Percentiles rank a stretch among this genome's conserved stretches.
phyloP scores from a whole-genome alignment of 345 rosid species.

The Boechera stricta region DNA sequence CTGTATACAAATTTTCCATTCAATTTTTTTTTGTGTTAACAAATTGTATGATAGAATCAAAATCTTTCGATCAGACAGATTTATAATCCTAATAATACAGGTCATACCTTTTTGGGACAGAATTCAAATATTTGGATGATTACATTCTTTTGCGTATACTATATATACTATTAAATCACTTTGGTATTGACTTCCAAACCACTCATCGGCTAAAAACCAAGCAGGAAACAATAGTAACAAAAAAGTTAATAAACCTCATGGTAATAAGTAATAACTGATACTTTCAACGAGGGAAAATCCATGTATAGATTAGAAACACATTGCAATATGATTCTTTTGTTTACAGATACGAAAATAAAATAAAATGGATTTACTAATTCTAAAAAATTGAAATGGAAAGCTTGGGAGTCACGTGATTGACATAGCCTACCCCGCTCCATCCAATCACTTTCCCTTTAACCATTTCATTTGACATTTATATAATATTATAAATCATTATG shows the following conservation, averaged over 20 bases:
- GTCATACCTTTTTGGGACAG: not conserved
- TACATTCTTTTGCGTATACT: not conserved
- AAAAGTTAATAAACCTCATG: not conserved
- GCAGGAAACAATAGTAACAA: not conserved
- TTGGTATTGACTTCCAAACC: not conserved
- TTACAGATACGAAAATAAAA: not conserved
- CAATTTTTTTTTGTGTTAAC: not conserved
- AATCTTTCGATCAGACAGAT: not conserved
- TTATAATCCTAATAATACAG: not conserved
- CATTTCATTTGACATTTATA: constrained; percentile 13
- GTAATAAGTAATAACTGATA: not conserved
- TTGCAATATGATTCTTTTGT: not conserved
- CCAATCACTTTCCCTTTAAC: constrained; percentile 27
- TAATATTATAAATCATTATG: not conserved
- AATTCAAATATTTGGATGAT: not conserved
- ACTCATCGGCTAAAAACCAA: not conserved
- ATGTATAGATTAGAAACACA: not conserved
- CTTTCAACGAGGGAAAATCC: not conserved
- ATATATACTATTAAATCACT: not conserved
- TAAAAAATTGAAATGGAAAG: not conserved
- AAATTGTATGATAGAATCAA: not conserved
- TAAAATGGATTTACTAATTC: not conserved
- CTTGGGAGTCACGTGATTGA: constrained; percentile 37
- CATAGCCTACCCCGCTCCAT: constrained; percentile 36
- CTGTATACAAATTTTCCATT: not conserved